Conservation (phyloP, 1,284 basidiomycete species). For the Moesziomyces parantarcticus region DNA sequence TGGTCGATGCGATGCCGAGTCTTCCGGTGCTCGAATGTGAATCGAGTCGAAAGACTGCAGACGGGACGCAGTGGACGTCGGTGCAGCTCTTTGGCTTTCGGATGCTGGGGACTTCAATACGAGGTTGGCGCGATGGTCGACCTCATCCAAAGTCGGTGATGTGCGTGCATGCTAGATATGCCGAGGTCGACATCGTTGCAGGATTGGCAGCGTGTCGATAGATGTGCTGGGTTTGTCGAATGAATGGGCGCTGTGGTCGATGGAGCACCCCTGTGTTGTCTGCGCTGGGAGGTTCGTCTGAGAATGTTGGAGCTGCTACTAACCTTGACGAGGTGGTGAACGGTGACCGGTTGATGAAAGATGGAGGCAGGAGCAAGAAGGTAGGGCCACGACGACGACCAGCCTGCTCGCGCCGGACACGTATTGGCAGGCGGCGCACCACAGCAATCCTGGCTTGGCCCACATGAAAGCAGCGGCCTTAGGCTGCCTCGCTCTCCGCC, state of each 20-base stretch:
- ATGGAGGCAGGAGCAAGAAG: slow-evolving; percentile 28
- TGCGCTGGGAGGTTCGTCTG: slow-evolving; percentile 8
- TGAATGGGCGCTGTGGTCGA: background rate
- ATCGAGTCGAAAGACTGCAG: no score
- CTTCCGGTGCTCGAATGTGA: background rate
- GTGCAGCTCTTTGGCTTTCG: no score
- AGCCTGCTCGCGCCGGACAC: background rate
- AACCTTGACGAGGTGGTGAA: slow-evolving; percentile 49
- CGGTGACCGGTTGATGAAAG: slow-evolving; percentile 46
- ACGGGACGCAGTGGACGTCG: no score
- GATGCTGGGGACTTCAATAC: no score
- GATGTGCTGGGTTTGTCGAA: background rate
- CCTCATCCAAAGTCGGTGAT: background rate
- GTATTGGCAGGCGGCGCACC: background rate
- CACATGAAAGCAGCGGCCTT: no score
- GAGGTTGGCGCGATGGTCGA: no score
- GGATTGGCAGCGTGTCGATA: background rate
- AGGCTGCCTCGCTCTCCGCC: slow-evolving; percentile 7
- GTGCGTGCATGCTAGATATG: background rate
- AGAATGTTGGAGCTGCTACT: slow-evolving; percentile 25
- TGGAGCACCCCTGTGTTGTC: slow-evolving; percentile 2
- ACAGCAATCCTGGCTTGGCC: no score
- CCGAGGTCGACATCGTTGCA: background rate
- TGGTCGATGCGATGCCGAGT: background rate
- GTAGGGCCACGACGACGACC: slow-evolving; percentile 7